phyloP scores from a whole-genome alignment of 306 rosid species.

The Oemleria cerasiformis region DNA sequence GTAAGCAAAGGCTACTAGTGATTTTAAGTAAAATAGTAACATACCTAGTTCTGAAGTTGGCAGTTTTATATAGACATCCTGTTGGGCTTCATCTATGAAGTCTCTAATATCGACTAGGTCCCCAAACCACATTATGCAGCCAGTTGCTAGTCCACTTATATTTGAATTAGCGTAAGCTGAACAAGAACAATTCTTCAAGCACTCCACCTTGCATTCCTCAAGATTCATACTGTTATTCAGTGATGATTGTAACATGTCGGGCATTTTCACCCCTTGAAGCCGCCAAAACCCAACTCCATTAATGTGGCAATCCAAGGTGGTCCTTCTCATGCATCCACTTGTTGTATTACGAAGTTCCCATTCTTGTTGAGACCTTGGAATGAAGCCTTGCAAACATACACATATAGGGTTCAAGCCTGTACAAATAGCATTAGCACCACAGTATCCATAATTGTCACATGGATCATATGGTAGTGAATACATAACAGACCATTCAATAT shows the following conservation, averaged over 20 bases:
- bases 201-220: slow-evolving; percentile 28
- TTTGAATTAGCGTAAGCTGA: slow-evolving; percentile 36
- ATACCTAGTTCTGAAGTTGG: slow-evolving; percentile 34
- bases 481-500: background rate
- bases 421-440: slow-evolving; percentile 22
- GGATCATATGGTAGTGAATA: background rate
- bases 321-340: slow-evolving; percentile 32
- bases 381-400: slow-evolving; percentile 34
- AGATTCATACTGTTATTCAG: slow-evolving; percentile 18
- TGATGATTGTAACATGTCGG: slow-evolving; percentile 30
- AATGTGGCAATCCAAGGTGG: slow-evolving; percentile 20
- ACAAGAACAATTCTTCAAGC: slow-evolving; percentile 41
- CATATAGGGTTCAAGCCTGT: slow-evolving; percentile 14
- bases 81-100: background rate
- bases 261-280: slow-evolving; percentile 31
- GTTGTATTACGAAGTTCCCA: slow-evolving; percentile 29
- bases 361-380: slow-evolving; percentile 22
- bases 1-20: too few relatives aligned
- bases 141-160: slow-evolving; percentile 22
- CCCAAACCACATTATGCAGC: slow-evolving; percentile 43
- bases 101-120: slow-evolving; percentile 25
- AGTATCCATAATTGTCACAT: slow-evolving; percentile 18
- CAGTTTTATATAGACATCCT: slow-evolving; percentile 33
- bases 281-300: slow-evolving; percentile 22
- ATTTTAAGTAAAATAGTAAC: too few relatives aligned